These are phyloP conservation scores for Dysphania ambrosioides DNA, from an alignment of 148 eudicot species.

Conservation along the genomic window DNA sequence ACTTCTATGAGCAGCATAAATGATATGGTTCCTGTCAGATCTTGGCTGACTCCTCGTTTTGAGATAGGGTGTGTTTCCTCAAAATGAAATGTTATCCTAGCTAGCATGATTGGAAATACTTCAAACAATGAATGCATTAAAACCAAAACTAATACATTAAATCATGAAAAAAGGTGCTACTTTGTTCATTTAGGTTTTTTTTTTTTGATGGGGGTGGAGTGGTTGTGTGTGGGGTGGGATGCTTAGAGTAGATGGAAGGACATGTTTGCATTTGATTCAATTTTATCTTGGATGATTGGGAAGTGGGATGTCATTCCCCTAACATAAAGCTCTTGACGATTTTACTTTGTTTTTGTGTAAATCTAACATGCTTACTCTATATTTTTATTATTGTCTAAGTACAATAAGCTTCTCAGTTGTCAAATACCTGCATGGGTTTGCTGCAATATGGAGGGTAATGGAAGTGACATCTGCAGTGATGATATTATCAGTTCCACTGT, in stretches of 20 bases:
- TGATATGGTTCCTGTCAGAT: not conserved
- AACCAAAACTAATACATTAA: no score
- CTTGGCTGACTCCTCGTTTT: no score
- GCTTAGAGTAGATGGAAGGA: no score
- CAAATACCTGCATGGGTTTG: conserved; percentile 78
- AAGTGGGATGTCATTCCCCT: not conserved
- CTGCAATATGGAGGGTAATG: conserved; percentile 88
- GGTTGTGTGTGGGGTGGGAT: no score
- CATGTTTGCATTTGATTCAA: no score
- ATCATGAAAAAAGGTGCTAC: no score
- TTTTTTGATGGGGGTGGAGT: no score
- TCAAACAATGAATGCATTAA: no score
- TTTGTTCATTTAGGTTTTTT: no score
- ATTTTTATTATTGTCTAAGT: conserved; percentile 43
- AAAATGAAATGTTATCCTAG: no score
- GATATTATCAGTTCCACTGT: conserved; percentile 52
- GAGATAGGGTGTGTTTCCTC: no score
- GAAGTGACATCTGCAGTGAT: conserved; percentile 38
- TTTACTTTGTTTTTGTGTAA: conserved; percentile 19
- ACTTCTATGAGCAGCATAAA: not conserved
- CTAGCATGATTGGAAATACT: no score
- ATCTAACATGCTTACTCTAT: conserved; percentile 32
- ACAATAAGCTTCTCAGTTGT: conserved; percentile 66
- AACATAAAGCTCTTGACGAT: conserved; percentile 9
- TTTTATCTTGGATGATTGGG: not conserved